Evolutionary conservation across 2,329 filamentous ascomycete species (phyloP), one percentile per base, ranked within the genome.

Genomic region (Trichoderma sp.): DNA sequence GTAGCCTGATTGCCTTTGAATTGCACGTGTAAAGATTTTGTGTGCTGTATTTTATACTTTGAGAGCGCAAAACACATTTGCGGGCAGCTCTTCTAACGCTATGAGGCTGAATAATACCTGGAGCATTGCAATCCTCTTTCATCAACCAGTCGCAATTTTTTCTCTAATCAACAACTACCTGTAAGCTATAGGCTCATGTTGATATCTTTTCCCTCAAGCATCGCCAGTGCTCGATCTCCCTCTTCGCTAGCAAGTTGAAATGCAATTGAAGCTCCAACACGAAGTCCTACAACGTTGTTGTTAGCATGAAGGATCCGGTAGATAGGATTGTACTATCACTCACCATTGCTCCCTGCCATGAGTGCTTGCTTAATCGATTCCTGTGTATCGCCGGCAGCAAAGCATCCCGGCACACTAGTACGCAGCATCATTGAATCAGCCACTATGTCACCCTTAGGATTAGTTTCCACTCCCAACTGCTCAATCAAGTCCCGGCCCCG

Each of bases 351-450:
- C 12, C 67, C 43, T 8, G 67, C 67, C 67, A 73, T 71, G n/a
- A 66, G 21, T 6, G 71, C 71, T 66, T 73, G 67, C n/a, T 71
- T 73, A 14, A 73, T 71, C 21, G 62, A 68, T 32, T 71, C 68
- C 24, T 67, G 30, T 6, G 81, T 84, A 77, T 90, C 88, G 0
- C 88, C 88, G 1, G 81, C 85, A 0, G 86, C 87, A 78, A 86
- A 88, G 3, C 86, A 84, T 0, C 88, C 88, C 3, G 79, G 77
- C 0, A 87, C 82, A 69, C 77, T 86, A 4, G 87, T 87, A 76
- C 84, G 81, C 53, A 84, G 81, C 75, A 88, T 86, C 43, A 86
- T 85, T 2, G 76, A 74, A 24, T 78, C 79, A 0, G 79, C 77
- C 68, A 83, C 81, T 34, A 88, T 81, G 39, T 86, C 83, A 0